These are phyloP conservation scores for Neospermospora avenae DNA, from an alignment of 2,329 filamentous ascomycete genomes.

Conservation along the genomic window DNA sequence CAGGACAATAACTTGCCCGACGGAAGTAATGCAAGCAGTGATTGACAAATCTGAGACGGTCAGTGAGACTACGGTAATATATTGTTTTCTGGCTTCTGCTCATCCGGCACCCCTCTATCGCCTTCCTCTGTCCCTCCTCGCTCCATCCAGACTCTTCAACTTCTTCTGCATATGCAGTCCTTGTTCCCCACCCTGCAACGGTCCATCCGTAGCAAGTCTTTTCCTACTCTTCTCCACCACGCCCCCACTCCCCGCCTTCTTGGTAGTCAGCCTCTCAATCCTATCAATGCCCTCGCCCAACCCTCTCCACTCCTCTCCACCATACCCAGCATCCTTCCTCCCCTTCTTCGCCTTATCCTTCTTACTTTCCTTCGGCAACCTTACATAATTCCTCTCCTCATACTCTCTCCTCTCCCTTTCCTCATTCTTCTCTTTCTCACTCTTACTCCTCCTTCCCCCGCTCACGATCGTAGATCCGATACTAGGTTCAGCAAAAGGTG, in stretches of 20 bases:
- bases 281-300: conserved; percentile 82
- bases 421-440: conserved; percentile 67
- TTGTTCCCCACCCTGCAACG: conserved; percentile 60
- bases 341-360: conserved; percentile 73
- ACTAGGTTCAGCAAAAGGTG: conserved; percentile 80
- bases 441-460: conserved; percentile 77
- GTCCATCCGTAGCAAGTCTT: conserved; percentile 71
- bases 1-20: too few relatives aligned
- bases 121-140: conserved; percentile 39
- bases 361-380: conserved; percentile 82
- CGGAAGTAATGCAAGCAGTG: too few relatives aligned
- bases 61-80: not conserved
- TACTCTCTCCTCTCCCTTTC: conserved; percentile 81
- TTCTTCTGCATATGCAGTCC: conserved; percentile 74
- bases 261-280: conserved; percentile 77
- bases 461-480: conserved; percentile 86
- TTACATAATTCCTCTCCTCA: conserved; percentile 89
- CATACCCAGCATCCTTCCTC: conserved; percentile 58
- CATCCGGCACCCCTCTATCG: not conserved
- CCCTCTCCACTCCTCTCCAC: conserved; percentile 90
- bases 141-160: conserved; percentile 49
- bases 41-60: not conserved
- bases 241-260: conserved; percentile 53
- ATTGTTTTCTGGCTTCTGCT: not conserved
- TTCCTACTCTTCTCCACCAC: conserved; percentile 83